Conservation (phyloP, 2,329 filamentous ascomycete species). For the Chaetomium olivaceum region DNA sequence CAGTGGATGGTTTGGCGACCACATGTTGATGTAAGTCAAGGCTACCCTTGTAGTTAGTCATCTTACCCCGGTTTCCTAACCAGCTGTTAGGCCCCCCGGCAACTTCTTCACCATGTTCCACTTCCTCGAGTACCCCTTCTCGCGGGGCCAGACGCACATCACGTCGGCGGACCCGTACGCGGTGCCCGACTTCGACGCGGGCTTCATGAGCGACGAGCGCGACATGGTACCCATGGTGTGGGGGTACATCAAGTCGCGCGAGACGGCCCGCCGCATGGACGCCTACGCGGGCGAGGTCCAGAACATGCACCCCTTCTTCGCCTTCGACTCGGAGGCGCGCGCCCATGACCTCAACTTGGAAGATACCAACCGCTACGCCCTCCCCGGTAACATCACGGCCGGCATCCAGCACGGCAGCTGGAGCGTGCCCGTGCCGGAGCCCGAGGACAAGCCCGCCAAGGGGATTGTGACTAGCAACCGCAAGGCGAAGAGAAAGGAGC, state of each 20-base stretch:
- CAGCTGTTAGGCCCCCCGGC: slow-evolving; percentile 62
- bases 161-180: slow-evolving; percentile 72
- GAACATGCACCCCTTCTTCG: slow-evolving; percentile 70
- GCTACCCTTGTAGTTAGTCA: not conserved
- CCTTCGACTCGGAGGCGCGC: slow-evolving; percentile 67
- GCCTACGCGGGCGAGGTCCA: slow-evolving; percentile 74
- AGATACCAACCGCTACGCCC: slow-evolving; percentile 74
- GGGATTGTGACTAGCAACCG: slow-evolving; percentile 63
- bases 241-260: slow-evolving; percentile 80
- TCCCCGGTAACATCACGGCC: slow-evolving; percentile 69
- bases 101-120: slow-evolving; percentile 87
- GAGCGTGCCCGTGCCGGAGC: slow-evolving; percentile 59
- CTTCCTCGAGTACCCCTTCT: slow-evolving; percentile 77
- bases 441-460: slow-evolving; percentile 50
- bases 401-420: slow-evolving; percentile 74
- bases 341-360: slow-evolving; percentile 72
- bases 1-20: slow-evolving; percentile 63
- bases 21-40: slow-evolving; percentile 55
- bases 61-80: slow-evolving; percentile 27
- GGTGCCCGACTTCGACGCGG: slow-evolving; percentile 73
- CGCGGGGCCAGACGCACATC: slow-evolving; percentile 70
- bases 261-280: slow-evolving; percentile 76
- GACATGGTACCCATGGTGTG: slow-evolving; percentile 85
- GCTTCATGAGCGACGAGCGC: slow-evolving; percentile 83
- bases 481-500: slow-evolving; percentile 59